Evolutionary conservation across 2,329 filamentous ascomycete species (phyloP).

Genomic region (Botrytis sinoallii): DNA sequence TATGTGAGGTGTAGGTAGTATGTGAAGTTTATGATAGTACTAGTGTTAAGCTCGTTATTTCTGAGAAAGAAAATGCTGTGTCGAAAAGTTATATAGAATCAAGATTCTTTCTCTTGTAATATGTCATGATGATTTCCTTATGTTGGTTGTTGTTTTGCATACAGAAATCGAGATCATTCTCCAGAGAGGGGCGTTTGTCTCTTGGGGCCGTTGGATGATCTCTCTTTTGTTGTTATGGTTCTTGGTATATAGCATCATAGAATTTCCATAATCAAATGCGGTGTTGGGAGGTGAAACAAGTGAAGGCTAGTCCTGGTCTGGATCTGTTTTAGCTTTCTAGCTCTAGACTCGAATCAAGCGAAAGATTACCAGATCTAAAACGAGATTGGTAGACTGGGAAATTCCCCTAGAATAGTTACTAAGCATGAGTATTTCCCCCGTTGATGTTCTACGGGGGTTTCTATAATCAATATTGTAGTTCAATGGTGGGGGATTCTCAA

Average conservation of each 20-base stretch:
- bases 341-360: neutral
- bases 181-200: neutral
- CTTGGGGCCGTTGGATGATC: neutral
- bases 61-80: neutral
- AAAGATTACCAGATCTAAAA: neutral
- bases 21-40: neutral
- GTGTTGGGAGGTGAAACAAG: neutral
- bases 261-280: rapidly evolving
- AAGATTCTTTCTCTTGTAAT: neutral
- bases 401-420: no score
- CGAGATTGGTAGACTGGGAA: neutral
- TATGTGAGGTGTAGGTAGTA: neutral
- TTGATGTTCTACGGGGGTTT: neutral
- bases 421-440: no score
- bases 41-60: neutral
- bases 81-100: neutral
- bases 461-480: neutral
- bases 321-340: neutral
- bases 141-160: neutral
- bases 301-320: neutral
- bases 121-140: neutral
- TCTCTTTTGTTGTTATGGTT: neutral
- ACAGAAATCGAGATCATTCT: neutral
- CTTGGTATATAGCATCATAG: neutral
- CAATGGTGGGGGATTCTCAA: neutral